A percentile compares a stretch with the other conserved stretches of the same genome.
Evolutionary conservation across 768 basidiomycete genomes (phyloP).

Genomic region (Boletus barrowsii): DNA sequence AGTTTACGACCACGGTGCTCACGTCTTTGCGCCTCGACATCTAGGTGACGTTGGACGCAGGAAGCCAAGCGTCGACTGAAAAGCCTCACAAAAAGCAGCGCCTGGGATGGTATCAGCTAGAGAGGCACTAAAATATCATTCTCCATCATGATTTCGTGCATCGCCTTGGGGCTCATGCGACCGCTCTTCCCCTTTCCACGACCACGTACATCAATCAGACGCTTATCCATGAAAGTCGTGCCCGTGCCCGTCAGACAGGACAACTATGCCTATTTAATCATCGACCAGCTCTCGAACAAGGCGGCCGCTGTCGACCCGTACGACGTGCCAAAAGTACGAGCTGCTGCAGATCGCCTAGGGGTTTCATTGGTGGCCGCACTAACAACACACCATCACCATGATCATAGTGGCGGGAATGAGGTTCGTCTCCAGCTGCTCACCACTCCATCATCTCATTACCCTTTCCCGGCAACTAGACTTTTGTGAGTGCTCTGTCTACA

Average conservation of each 20-base stretch:
- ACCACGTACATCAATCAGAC: conserved; percentile 8
- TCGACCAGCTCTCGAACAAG: conserved; percentile 62
- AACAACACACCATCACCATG: conserved; percentile 91
- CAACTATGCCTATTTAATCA: conserved; percentile 82
- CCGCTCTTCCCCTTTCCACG: conserved; percentile 9
- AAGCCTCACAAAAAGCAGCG: not conserved
- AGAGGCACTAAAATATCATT: conserved; percentile 3
- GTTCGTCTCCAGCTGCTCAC: conserved; percentile 35
- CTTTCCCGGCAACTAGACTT: conserved; percentile 18
- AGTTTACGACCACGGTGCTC: not conserved
- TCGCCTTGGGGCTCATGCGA: conserved; percentile 18
- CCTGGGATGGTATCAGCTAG: not conserved
- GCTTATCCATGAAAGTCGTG: conserved; percentile 61
- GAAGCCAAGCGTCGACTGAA: not conserved
- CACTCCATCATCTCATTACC: conserved; percentile 9
- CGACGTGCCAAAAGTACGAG: conserved; percentile 67
- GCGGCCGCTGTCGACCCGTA: conserved; percentile 83
- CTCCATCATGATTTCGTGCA: conserved; percentile 12
- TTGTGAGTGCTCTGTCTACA: conserved; percentile 24
- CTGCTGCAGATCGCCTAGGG: conserved; percentile 56
- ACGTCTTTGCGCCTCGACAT: conserved; percentile 7
- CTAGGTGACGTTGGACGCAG: not conserved
- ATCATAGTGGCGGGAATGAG: conserved; percentile 87
- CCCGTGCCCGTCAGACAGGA: conserved; percentile 77
- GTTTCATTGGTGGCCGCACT: conserved; percentile 70